Evolutionary conservation across 1,284 basidiomycete species (phyloP), one percentile per base, ranked within the genome.

Genomic region (Chalciporus sp.): DNA sequence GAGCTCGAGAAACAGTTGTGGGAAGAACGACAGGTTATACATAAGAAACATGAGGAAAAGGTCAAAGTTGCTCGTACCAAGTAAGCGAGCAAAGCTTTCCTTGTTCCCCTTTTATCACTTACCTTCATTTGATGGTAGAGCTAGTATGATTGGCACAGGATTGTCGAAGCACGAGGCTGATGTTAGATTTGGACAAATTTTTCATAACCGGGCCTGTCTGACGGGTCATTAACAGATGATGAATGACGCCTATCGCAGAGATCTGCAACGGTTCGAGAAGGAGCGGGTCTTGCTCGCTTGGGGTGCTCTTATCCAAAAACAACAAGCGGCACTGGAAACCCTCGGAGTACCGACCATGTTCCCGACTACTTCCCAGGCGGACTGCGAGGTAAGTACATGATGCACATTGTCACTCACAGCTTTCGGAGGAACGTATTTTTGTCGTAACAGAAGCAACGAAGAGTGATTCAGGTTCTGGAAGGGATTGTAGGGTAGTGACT

Each of bases 291-390:
- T 90, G 7, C 74, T 81, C 8, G 86, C 87, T 10, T 92, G 90
- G 88, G 89, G 88, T 62, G 80, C 79, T 20, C 75, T 92, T n/a
- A 68, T 85, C 31, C 70, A 79, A 47, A 82, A 81, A 60, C 90
- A 92, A 67, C 90, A 92, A 71, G 64, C 72, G 1, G 70, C 78
- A 26, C 73, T 92, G 40, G 82, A 83, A 62, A 66, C 75, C 28
- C 72, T 86, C 35, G 75, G 77, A 39, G 80, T 92, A 12, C 90
- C 90, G 14, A 76, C 82, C 2, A 91, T 92, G 85, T 88, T 81
- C 66, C 67, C 74, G 14, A 84, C 85, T 1, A 68, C 66, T 33
- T 75, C 76, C 42, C 62, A 62, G 37, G 61, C 72, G 9, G 80
- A 84, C 61, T 71, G 78, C 72, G 79, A 90, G 77, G 89, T 88